Base-by-base conservation (phyloP, 768 basidiomycete species). In the Leccinum subgranulosum region DNA sequence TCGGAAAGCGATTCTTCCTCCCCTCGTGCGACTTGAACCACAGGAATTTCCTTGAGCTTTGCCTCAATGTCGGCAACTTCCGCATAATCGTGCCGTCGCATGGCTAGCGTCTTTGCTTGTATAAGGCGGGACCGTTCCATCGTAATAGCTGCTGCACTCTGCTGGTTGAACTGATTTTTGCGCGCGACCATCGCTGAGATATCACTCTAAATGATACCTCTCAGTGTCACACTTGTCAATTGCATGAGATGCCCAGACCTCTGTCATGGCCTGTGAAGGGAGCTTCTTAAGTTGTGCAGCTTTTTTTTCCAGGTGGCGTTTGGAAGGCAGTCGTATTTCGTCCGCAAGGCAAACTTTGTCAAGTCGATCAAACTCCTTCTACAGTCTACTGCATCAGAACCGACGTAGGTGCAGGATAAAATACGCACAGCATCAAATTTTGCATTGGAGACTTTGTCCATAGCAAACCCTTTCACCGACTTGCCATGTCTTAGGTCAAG, bases 361-460 rank as follows among this genome's bases (percentile, higher is more conserved):
- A 28, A 91, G 75, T 33, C 87, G 84, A 12, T 82, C 82, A 69
- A 85, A 90, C 69, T 96, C 93, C 70, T 81, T 81, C 90, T 93
- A 68, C 49, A 62, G 41, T 52, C 54, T 39, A 27, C 27, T 23
- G 23, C 23, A 51, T 65, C 39, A 68, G 60, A 55, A 12, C 43
- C 45, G 55, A 51, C 48, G 33, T 17, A 52, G 58, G 34, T 43
- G 8, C 36, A 10, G 6, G 12, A 47, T 36, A 17, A 41, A 23
- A 29, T 19, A 79, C 85, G 51, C 49, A 94, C 95, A 60, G 77
- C 71, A 11, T 74, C 75, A 57, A 93, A 87, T 3, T 74, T 56
- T 1, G 81, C 74, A 67, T 98, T 96, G 7, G 93, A 96, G 8
- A 96, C 84, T 63, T 87, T 88, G 68, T 94, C 92, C 87, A 99